These are phyloP conservation scores for Penicillium angulare DNA, from an alignment of 495 filamentous ascomycete species.

Conservation along the genomic window DNA sequence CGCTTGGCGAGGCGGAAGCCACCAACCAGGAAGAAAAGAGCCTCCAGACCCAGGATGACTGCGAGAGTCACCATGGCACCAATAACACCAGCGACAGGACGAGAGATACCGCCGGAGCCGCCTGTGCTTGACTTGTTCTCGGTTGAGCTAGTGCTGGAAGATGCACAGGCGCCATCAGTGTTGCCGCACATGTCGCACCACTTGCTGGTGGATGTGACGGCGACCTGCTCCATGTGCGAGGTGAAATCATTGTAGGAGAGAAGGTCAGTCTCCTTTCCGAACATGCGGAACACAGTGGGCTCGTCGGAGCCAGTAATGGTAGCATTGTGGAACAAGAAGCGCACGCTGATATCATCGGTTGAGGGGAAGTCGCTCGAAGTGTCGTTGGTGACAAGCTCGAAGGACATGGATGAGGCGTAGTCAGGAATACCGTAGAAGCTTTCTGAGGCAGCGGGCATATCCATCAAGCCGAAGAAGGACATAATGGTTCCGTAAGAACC, in stretches of 20 bases:
- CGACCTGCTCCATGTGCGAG: conserved; percentile 33
- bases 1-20: conserved; percentile 30
- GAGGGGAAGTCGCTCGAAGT: conserved; percentile 37
- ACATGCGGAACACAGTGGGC: conserved; percentile 42
- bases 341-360: conserved; percentile 34
- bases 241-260: conserved; percentile 45
- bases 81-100: conserved; percentile 55
- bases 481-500: conserved; percentile 49
- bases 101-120: conserved; percentile 35
- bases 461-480: conserved; percentile 49
- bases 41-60: conserved; percentile 49
- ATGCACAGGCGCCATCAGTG: conserved; percentile 36
- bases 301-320: conserved; percentile 32
- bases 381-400: conserved; percentile 49
- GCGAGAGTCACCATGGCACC: conserved; percentile 63
- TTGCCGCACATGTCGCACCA: conserved; percentile 51
- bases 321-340: conserved; percentile 55
- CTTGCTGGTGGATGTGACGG: conserved; percentile 32
- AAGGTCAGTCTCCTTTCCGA: conserved; percentile 26
- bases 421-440: conserved; percentile 49
- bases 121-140: conserved; percentile 3
- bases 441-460: conserved; percentile 32
- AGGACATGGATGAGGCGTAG: conserved; percentile 51
- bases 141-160: conserved; percentile 8
- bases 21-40: conserved; percentile 41